Evolutionary conservation across 1,139 yeast species (phyloP), one percentile per base, ranked within the genome.

Genomic region (Scheffersomyces parashehatae): DNA sequence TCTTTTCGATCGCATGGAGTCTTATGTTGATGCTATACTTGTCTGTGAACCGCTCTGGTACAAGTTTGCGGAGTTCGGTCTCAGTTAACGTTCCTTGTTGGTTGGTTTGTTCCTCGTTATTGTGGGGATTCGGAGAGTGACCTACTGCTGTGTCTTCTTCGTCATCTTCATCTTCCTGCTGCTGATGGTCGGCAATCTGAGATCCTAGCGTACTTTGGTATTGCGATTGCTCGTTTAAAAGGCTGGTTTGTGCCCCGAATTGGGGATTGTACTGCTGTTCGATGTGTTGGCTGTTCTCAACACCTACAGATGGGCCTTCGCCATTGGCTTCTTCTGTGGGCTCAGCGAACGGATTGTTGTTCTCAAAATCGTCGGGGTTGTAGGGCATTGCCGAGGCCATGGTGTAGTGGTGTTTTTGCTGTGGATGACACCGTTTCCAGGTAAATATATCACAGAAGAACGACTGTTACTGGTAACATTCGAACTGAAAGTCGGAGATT

Each of bases 351-450:
- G 88, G 88, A 55, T 82, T 83, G 65, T 83, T 83, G 52, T 82
- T 82, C 47, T 74, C 79, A 49, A 81, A 81, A 48, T 82, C 88
- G 48, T 82, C 86, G 2, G 86, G 85, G 50, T 80, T 82, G 53
- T 81, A 82, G 4, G 86, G 80, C 31, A 78, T 69, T n/a, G 81
- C 71, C 9, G 82, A 73, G 2, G 82, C 61, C 84, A 80, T 80
- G 44, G 12, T 40, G 35, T 3, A 20, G 4, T 7, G 26, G 26
- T 5, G 26, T 5, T 20, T 20, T 20, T 20, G 26, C 26, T 20
- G 26, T 20, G 26, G 26, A 5, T 20, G 26, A 20, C 9, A 3
- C 26, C 26, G 26, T 20, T 20, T 20, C 3, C 7, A 6, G 26
- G 8, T 20, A 20, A 20, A 20, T 6, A 20, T 7, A 20, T 3